Conservation (phyloP, 1,139 yeast genomes). For the Pichia sp. region DNA sequence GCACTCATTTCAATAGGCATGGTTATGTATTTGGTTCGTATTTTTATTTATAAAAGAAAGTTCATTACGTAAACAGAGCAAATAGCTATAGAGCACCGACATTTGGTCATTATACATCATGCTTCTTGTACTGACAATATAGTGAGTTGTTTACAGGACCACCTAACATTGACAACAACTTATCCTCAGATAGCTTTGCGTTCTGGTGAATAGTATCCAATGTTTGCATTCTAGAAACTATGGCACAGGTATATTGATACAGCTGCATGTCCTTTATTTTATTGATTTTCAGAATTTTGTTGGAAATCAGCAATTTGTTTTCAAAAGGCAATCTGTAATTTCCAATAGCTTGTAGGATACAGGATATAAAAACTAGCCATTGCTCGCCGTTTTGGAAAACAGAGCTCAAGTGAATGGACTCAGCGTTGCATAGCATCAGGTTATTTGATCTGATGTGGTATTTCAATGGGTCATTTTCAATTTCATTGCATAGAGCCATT, state of each 20-base stretch:
- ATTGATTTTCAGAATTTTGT: conserved; percentile 35
- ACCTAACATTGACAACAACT: conserved; percentile 9
- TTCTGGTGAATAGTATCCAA: conserved; percentile 2
- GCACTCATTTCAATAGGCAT: too few relatives aligned
- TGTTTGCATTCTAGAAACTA: conserved; percentile 7
- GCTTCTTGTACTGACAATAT: too few relatives aligned
- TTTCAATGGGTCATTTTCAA: conserved; percentile 40
- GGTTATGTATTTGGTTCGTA: too few relatives aligned
- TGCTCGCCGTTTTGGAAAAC: conserved; percentile 29
- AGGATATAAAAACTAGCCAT: conserved; percentile 29
- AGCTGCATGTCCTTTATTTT: conserved; percentile 16
- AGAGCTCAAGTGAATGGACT: conserved; percentile 28
- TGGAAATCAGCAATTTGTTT: conserved; percentile 33
- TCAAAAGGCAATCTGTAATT: conserved; percentile 23
- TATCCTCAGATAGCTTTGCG: conserved; percentile 3
- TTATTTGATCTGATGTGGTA: conserved; percentile 41
- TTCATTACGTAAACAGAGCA: too few relatives aligned
- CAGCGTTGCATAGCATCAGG: conserved; percentile 31
- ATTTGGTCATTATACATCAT: too few relatives aligned
- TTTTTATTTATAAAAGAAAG: too few relatives aligned
- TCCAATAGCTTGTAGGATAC: conserved; percentile 27
- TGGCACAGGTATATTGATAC: conserved; percentile 4
- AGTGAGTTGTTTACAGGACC: conserved; percentile 1
- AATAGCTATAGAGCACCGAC: too few relatives aligned
- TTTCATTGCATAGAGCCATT: conserved; percentile 36